Percentiles rank a stretch among this genome's conserved stretches.
These are phyloP conservation scores for Plenodomus tracheiphilus DNA, from an alignment of 2,329 filamentous ascomycete genomes.

Conservation along the genomic window DNA sequence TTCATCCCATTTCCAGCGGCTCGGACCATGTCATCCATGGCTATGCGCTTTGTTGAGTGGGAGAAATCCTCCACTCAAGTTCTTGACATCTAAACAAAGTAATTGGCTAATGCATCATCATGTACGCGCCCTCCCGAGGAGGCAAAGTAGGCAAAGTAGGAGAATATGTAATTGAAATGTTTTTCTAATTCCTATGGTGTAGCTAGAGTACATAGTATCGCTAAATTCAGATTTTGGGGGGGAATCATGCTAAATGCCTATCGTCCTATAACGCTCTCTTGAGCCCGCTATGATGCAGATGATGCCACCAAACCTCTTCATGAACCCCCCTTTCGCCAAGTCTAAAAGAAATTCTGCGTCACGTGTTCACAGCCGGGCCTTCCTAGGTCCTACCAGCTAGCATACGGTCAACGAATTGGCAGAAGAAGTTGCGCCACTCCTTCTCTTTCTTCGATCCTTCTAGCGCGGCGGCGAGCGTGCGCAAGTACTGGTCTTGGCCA, in stretches of 20 bases:
- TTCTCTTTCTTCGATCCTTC: constrained; percentile 45
- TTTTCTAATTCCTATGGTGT: not conserved
- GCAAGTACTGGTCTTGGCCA: constrained; percentile 66
- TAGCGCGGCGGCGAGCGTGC: constrained; percentile 43
- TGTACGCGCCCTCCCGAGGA: too few species aligned
- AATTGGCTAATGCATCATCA: too few species aligned
- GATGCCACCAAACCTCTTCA: not conserved
- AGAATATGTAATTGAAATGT: too few species aligned
- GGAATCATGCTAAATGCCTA: not conserved
- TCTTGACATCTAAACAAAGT: too few species aligned
- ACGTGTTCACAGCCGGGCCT: not conserved
- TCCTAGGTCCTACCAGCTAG: constrained; percentile 23
- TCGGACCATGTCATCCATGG: too few species aligned
- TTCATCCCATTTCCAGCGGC: too few species aligned
- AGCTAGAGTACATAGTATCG: not conserved
- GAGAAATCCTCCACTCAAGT: too few species aligned
- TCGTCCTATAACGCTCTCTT: not conserved
- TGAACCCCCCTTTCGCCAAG: not conserved
- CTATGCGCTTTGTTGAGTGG: too few species aligned
- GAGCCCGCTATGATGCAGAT: not conserved
- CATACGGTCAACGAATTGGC: constrained; percentile 45
- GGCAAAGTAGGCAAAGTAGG: too few species aligned
- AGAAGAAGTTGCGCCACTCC: constrained; percentile 52
- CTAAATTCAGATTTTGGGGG: not conserved
- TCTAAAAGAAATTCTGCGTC: not conserved